Evolutionary conservation across 2,329 filamentous ascomycete species (phyloP), one percentile per base, ranked within the genome.

Genomic region (Trichoderma koningii): DNA sequence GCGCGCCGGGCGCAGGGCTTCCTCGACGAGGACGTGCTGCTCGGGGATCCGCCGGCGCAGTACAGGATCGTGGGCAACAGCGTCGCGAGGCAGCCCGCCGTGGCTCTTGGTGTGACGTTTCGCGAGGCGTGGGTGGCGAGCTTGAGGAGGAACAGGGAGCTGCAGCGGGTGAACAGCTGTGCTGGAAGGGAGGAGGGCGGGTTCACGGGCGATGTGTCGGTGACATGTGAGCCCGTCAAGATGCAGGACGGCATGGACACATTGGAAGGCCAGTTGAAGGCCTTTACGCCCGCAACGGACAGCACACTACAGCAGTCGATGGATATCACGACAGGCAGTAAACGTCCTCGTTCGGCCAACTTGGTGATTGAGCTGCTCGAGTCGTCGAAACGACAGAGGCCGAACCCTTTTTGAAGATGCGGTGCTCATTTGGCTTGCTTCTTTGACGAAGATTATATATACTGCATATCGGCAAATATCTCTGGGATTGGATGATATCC

Each of bases 21-120:
- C 47, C 85, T 81, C 0, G 89, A 94, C 63, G 68, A 87, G 6
- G 91, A 94, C 65, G 82, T 93, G 0, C 73, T 96, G 0, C 74
- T 93, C 1, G 91, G 91, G 0, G 71, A 62, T 0, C 73, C 82
- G 0, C 10, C 44, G 0, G 77, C 87, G 1, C 88, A 91, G 71
- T 87, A 85, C 77, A 84, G 82, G 63, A 85, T 91, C 21, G 80
- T 93, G 0, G 92, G 92, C 0, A 96, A 96, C 73, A 91, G 88
- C 30, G 91, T 96, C 0, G 85, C 90, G 3, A 79, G 90, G 9
- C 84, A 86, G 26, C 84, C 91, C 1, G 85, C 90, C 0, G 75
- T 92, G 19, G 85, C 86, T 0, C 73, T 93, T 1, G 91, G 91
- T 0, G 71, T 90, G 5, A 79, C 82, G 10, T 76, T 93, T 14